phyloP scores from a whole-genome alignment of 192 early-diverging fungal species.

The Coemansia asiatica region DNA sequence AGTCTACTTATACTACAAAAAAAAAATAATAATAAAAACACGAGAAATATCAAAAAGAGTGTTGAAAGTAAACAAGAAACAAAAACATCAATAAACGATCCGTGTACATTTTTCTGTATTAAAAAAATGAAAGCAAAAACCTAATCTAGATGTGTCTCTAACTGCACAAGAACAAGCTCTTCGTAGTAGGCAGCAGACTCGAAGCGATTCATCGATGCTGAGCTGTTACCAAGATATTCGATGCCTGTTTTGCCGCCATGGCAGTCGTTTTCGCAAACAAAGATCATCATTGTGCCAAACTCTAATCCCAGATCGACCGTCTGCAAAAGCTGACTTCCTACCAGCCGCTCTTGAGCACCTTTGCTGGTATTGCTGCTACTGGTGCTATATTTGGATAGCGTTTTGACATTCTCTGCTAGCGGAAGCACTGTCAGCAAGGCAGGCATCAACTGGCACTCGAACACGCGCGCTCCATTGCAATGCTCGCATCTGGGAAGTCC shows the following conservation, averaged over 20 bases:
- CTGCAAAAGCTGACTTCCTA: slow-evolving; percentile 34
- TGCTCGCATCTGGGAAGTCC: slow-evolving; percentile 62
- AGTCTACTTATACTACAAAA: too few relatives aligned
- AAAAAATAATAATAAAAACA: slow-evolving; percentile 1
- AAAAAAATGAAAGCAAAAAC: background rate
- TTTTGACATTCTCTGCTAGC: slow-evolving; percentile 55
- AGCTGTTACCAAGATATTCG: slow-evolving; percentile 23
- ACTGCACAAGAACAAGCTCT: slow-evolving; percentile 45
- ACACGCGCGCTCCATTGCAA: slow-evolving; percentile 70
- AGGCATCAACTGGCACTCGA: slow-evolving; percentile 95
- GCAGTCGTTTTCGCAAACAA: slow-evolving; percentile 79
- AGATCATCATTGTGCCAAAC: slow-evolving; percentile 85
- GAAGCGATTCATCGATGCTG: slow-evolving; percentile 18
- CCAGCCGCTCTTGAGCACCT: slow-evolving; percentile 7
- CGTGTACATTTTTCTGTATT: too few relatives aligned
- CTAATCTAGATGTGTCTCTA: slow-evolving; percentile 27
- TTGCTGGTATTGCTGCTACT: background rate
- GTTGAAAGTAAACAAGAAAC: background rate
- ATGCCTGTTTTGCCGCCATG: slow-evolving; percentile 47
- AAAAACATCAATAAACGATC: background rate
- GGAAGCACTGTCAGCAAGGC: slow-evolving; percentile 72
- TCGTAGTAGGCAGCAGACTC: slow-evolving; percentile 33
- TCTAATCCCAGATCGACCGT: slow-evolving; percentile 77
- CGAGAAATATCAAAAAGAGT: too few relatives aligned
- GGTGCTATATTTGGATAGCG: background rate